Evolutionary conservation across 1,284 basidiomycete species (phyloP), one percentile per base, ranked within the genome.

Genomic region (Phlebopus sp.): DNA sequence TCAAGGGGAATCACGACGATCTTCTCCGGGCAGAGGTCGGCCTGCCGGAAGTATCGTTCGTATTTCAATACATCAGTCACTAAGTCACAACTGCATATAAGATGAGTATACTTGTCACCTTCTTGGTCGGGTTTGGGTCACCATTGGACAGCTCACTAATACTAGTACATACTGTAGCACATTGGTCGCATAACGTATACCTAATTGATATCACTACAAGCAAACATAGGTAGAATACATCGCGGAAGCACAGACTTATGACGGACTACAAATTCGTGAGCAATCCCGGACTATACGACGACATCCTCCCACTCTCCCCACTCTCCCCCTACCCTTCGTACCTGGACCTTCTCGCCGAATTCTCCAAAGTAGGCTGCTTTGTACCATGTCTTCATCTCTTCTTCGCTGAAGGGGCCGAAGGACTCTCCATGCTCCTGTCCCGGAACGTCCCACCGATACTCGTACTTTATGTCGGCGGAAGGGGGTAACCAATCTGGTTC

Each of bases 1-100:
- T 99, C 50, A 85, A 83, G 64, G 87, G 86, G 58, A 91, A 97
- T 60, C 96, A 99, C 62, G 97, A 99, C 60, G 96, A 99, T 64
- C 77, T 99, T 40, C 73, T 99, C 36, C 80, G 97, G 11, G 93
- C 92, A 0, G 97, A 99, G 68, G 79, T 88, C 40, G 90, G 87
- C 4, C 62, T 84, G 37, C 81, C 85, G 9, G 90, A 96, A 57
- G 88, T 98, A 46, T 92, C 91, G 1, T 93, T 90, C 59, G 91
- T 92, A 32, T 94, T 93, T 73, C 92, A 95, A 66, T 95, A 92
- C 65, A 87, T 94, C 64, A 91, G 89, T 62, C 89, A 91, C 59
- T 83, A 69, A 55, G 42, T 30, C 18, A 19, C 13, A n/a, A 5
- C 15, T 32, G 13, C 37, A 37, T 15, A 5, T 19, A 25, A 37